A percentile compares a stretch with the other conserved stretches of the same genome.
These are phyloP conservation scores for Fusarium sp. DNA, from an alignment of 2,329 filamentous ascomycete genomes.

Conservation along the genomic window DNA sequence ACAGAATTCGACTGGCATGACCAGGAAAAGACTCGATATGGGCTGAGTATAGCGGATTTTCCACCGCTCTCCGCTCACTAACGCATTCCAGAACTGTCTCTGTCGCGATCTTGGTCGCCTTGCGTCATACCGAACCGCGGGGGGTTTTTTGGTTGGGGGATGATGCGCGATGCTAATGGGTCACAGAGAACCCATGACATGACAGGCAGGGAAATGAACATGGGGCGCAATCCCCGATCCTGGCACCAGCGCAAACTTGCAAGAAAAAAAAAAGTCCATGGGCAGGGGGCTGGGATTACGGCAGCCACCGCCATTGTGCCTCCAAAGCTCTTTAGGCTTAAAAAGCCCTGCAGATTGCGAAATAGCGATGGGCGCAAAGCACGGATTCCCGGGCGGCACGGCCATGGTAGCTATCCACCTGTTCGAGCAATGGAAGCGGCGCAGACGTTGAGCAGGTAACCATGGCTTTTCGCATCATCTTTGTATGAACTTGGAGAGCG, in stretches of 20 bases:
- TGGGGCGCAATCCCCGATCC: constrained; percentile 36
- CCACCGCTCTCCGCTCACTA: constrained; percentile 39
- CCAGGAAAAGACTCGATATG: constrained; percentile 34
- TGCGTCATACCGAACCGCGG: constrained; percentile 48
- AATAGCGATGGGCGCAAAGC: constrained; percentile 42
- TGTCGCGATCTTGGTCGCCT: constrained; percentile 38
- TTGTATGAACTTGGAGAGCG: constrained; percentile 9
- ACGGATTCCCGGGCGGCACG: constrained; percentile 40
- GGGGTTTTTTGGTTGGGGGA: constrained; percentile 39
- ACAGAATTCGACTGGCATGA: constrained; percentile 39
- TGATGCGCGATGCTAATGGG: constrained; percentile 37
- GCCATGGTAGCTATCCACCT: constrained; percentile 21
- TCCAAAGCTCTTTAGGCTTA: constrained; percentile 45
- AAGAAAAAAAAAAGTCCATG: constrained; percentile 38
- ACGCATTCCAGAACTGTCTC: constrained; percentile 43
- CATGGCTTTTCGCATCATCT: constrained; percentile 13
- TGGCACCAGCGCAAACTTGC: constrained; percentile 33
- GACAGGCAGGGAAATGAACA: constrained; percentile 41
- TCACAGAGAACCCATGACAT: constrained; percentile 47
- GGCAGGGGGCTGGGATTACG: constrained; percentile 39
- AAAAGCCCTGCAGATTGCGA: constrained; percentile 41
- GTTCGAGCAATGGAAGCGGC: constrained; percentile 37
- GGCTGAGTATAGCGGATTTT: constrained; percentile 34
- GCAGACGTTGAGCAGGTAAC: constrained; percentile 17
- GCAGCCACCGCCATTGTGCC: constrained; percentile 45